A percentile compares a stretch with the other conserved stretches of the same genome.
Conservation (phyloP, 176 grass and related monocot genomes). For the bread wheat (Triticum aestivum) region IWGSC_CS_RefSeq_v2.1 NC_057800.1:734365545-734366044, state of each 20-base stretch:
- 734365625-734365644: not conserved
- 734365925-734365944: not conserved
- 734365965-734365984: too few species aligned
- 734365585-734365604: not conserved
- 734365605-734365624: not conserved
- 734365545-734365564: not conserved
- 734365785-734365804: slow-evolving; percentile 11
- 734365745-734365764: too few species aligned
- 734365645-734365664: too few species aligned
- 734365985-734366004: not conserved
- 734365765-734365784: too few species aligned
- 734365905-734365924: not conserved
- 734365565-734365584: not conserved
- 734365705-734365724: not conserved
- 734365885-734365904: slow-evolving; percentile 51
- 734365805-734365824: slow-evolving; percentile 44
- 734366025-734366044: not conserved
- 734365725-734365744: too few species aligned
- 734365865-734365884: slow-evolving; percentile 20
- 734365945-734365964: not conserved
- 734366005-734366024: not conserved
- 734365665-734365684: not conserved
- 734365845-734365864: not conserved
- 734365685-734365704: not conserved
- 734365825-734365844: slow-evolving; percentile 23